Evolutionary conservation across 2,329 filamentous ascomycete genomes (phyloP).

Genomic region (Ceratocystis lukuohia): DNA sequence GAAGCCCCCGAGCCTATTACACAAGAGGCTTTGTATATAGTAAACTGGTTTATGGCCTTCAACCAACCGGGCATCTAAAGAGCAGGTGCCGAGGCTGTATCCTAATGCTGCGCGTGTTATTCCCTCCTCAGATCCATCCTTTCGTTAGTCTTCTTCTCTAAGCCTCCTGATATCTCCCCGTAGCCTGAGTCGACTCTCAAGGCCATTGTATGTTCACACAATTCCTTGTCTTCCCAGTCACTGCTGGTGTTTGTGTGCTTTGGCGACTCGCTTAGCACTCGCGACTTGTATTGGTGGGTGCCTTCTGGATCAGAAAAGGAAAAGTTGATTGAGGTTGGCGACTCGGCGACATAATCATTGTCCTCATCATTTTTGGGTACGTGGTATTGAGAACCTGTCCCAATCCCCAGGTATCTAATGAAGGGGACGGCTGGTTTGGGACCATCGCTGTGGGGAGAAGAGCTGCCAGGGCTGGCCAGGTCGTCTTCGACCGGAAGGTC

Average conservation of each 20-base stretch:
- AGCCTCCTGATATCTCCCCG: neutral
- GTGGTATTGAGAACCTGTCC: conserved; percentile 36
- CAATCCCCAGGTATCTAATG: conserved; percentile 59
- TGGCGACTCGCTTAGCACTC: neutral
- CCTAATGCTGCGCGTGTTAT: too few relatives aligned
- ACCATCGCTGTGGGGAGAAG: neutral
- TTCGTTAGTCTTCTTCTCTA: neutral
- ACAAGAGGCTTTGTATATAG: too few relatives aligned
- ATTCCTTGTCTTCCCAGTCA: neutral
- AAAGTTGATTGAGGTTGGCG: conserved; percentile 69
- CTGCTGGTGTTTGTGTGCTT: neutral
- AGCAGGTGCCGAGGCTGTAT: too few relatives aligned
- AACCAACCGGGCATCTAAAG: too few relatives aligned
- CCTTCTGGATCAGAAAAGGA: conserved; percentile 58
- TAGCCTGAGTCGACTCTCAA: conserved; percentile 17
- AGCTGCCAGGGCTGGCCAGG: conserved; percentile 19
- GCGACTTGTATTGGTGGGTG: neutral
- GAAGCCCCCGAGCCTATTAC: neutral
- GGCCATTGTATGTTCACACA: conserved; percentile 2
- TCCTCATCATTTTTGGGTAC: conserved; percentile 34
- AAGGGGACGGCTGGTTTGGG: conserved; percentile 26
- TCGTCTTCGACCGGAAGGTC: conserved; percentile 27
- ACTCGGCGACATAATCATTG: conserved; percentile 41
- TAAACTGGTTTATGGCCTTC: too few relatives aligned
- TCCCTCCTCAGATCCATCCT: neutral